Evolutionary conservation across 768 basidiomycete genomes (phyloP).

Genomic region (Ephemerocybe angulata): DNA sequence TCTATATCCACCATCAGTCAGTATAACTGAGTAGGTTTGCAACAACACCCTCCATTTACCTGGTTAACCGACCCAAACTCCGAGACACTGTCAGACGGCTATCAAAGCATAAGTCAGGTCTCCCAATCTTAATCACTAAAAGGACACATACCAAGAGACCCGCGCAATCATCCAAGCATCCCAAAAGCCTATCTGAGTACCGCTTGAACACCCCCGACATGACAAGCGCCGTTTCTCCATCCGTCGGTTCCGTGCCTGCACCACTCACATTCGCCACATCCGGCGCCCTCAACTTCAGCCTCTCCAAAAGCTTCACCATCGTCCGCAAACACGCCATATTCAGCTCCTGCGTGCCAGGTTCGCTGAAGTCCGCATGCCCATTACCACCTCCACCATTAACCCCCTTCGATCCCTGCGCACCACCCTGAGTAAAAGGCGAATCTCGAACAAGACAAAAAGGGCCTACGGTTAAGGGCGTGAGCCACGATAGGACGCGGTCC

Average conservation of each 20-base stretch:
- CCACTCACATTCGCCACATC: constrained; percentile 43
- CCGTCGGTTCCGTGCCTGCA: constrained; percentile 24
- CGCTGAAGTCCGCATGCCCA: constrained; percentile 34
- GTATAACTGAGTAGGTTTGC: no score
- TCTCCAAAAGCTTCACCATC: constrained; percentile 70
- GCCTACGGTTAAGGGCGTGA: constrained; percentile 50
- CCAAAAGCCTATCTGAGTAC: constrained; percentile 64
- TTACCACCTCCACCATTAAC: no score
- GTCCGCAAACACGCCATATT: constrained; percentile 74
- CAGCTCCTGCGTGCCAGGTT: constrained; percentile 54
- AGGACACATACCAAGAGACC: constrained; percentile 41
- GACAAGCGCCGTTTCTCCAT: constrained; percentile 64
- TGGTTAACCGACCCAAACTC: constrained; percentile 46
- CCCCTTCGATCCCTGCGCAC: no score
- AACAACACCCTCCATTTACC: no score
- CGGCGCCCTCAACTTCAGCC: constrained; percentile 59
- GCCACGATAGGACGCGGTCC: constrained; percentile 80
- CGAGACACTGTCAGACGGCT: constrained; percentile 49
- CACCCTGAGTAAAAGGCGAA: not conserved
- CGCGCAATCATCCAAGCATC: constrained; percentile 52
- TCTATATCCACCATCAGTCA: no score
- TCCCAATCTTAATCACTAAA: constrained; percentile 4
- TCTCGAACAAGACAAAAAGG: not conserved
- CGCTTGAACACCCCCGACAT: constrained; percentile 78
- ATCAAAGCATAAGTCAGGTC: no score